Conservation (phyloP, 305 asterid species). For the Fraxinus paxiana region DNA sequence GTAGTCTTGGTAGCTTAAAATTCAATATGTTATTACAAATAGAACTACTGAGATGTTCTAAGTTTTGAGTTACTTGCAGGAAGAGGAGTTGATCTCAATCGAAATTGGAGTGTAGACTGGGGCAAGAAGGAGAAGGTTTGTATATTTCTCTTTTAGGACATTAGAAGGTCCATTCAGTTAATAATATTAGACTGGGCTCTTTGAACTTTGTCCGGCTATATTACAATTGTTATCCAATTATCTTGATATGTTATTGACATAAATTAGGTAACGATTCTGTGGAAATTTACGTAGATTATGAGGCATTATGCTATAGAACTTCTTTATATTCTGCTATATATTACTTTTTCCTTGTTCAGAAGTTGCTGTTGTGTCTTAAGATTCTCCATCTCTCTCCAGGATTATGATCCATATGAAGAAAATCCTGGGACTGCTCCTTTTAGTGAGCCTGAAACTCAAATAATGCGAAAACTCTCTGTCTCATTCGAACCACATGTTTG, state of each 20-base stretch:
- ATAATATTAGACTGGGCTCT: background rate
- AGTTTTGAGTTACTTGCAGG: conserved; percentile 46
- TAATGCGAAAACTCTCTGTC: conserved; percentile 70
- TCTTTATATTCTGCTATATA: conserved; percentile 8
- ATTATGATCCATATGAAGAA: conserved; percentile 95
- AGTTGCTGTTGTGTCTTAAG: conserved; percentile 15
- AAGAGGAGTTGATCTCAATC: conserved; percentile 94
- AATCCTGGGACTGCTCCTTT: conserved; percentile 86
- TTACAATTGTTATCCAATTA: background rate
- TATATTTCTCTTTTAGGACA: conserved; percentile 5
- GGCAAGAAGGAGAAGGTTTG: conserved; percentile 92
- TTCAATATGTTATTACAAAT: conserved; percentile 12
- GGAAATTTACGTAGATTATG: background rate
- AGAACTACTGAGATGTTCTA: conserved; percentile 18
- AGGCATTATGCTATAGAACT: background rate
- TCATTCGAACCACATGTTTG: conserved; percentile 93
- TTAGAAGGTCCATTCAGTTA: conserved; percentile 3
- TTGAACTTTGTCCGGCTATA: conserved; percentile 12
- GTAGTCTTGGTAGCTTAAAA: conserved; percentile 14
- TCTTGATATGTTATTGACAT: background rate
- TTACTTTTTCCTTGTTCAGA: conserved; percentile 10
- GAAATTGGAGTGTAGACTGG: conserved; percentile 98
- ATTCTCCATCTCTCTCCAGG: conserved; percentile 41
- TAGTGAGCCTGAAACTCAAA: conserved; percentile 94
- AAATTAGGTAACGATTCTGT: background rate